These are phyloP conservation scores for Tolypocladium ovalisporum DNA, from an alignment of 2,329 filamentous ascomycete genomes.

Conservation along the genomic window DNA sequence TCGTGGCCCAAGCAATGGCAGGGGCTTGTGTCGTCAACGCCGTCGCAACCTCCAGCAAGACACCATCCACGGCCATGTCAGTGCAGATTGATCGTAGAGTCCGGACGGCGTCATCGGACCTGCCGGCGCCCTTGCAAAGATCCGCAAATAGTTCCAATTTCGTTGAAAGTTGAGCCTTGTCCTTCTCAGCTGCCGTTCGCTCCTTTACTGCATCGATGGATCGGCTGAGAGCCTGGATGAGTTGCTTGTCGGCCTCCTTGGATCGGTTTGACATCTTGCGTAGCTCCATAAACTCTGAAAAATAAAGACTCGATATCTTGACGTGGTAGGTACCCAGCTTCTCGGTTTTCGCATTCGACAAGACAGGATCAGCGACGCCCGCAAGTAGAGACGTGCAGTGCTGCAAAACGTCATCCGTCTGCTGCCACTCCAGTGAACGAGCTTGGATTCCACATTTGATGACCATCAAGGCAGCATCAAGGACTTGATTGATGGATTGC, in stretches of 20 bases:
- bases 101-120: conserved; percentile 44
- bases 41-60: conserved; percentile 40
- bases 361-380: conserved; percentile 31
- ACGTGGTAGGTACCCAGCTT: conserved; percentile 40
- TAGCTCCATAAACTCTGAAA: conserved; percentile 45
- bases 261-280: conserved; percentile 30
- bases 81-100: conserved; percentile 51
- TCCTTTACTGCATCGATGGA: conserved; percentile 53
- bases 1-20: conserved; percentile 39
- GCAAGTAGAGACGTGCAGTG: conserved; percentile 45
- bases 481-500: conserved; percentile 40
- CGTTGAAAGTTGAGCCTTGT: conserved; percentile 45
- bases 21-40: conserved; percentile 39
- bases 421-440: conserved; percentile 38
- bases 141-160: conserved; percentile 61
- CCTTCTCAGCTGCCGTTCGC: conserved; percentile 41
- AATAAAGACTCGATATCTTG: conserved; percentile 64
- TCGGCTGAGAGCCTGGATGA: conserved; percentile 47
- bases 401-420: conserved; percentile 44
- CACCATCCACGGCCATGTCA: conserved; percentile 47
- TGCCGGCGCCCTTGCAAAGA: conserved; percentile 40
- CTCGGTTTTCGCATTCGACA: conserved; percentile 17
- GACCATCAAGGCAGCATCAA: conserved; percentile 51
- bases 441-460: conserved; percentile 41
- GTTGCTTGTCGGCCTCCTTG: conserved; percentile 25